Percentiles rank a stretch among this genome's conserved stretches.
These are phyloP conservation scores for Colletotrichum nymphaeae DNA, from an alignment of 2,329 filamentous ascomycete genomes.

Conservation along the genomic window DNA sequence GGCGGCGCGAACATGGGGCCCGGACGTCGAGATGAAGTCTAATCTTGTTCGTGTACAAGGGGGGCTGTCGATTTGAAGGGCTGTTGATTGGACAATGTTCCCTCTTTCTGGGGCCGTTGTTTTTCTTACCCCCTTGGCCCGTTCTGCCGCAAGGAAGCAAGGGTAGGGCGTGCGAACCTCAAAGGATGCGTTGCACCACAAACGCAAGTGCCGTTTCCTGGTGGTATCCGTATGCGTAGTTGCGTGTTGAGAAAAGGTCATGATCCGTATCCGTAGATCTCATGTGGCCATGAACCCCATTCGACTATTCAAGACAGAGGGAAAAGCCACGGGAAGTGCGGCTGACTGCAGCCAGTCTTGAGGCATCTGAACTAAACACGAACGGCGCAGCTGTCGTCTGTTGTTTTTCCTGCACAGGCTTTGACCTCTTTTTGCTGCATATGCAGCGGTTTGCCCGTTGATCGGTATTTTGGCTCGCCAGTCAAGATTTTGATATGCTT, in stretches of 20 bases:
- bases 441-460: neutral
- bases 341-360: neutral
- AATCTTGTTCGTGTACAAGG: constrained; percentile 14
- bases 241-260: neutral
- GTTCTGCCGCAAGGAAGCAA: constrained; percentile 1
- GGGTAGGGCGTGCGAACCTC: neutral
- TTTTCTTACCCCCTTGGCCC: neutral
- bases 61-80: neutral
- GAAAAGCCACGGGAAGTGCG: neutral
- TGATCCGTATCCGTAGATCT: neutral
- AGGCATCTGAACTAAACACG: constrained; percentile 17
- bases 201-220: constrained; percentile 26
- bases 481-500: constrained; percentile 3
- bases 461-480: neutral
- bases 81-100: constrained; percentile 9
- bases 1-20: constrained; percentile 24
- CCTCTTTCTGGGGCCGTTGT: neutral
- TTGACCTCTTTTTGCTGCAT: neutral
- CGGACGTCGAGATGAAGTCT: constrained; percentile 34
- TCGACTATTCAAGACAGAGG: neutral
- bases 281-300: neutral
- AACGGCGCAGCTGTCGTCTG: constrained; percentile 24
- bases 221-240: neutral
- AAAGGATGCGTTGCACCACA: constrained; percentile 24
- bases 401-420: constrained; percentile 5